Conservation (phyloP, 192 early-diverging fungal genomes). For the Rhizophagus sp. region DNA sequence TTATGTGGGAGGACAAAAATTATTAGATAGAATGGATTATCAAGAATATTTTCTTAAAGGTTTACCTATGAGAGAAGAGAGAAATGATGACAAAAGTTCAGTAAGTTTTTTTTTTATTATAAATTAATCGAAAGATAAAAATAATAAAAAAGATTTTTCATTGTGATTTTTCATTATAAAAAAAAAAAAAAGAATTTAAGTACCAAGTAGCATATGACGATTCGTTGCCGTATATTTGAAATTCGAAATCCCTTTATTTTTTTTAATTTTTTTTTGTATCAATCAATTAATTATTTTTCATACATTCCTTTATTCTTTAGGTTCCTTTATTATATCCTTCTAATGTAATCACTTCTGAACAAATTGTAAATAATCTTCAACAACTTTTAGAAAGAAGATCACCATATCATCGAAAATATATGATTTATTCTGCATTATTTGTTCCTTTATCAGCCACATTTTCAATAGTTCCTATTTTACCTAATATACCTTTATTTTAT, state of each 20-base stretch:
- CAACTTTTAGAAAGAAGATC: slow-evolving; percentile 47
- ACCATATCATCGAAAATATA: slow-evolving; percentile 72
- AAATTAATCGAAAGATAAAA: no score
- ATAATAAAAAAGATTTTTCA: no score
- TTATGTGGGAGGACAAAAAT: slow-evolving; percentile 55
- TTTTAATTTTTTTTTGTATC: neutral
- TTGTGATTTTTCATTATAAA: no score
- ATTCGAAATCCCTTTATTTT: neutral
- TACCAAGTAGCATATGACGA: no score
- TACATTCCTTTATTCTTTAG: slow-evolving; percentile 25
- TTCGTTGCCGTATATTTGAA: no score
- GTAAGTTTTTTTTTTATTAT: neutral
- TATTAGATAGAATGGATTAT: slow-evolving; percentile 74
- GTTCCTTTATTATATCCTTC: slow-evolving; percentile 53
- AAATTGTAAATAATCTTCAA: slow-evolving; percentile 50
- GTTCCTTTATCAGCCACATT: slow-evolving; percentile 71
- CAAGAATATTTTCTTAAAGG: slow-evolving; percentile 76
- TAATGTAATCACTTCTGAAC: slow-evolving; percentile 38
- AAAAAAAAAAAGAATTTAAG: no score
- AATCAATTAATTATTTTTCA: no score
- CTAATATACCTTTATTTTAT: slow-evolving; percentile 78
- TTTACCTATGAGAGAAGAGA: slow-evolving; percentile 54
- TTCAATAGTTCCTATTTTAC: slow-evolving; percentile 69
- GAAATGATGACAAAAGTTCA: slow-evolving; percentile 33
- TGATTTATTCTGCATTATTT: slow-evolving; percentile 66